A percentile compares a stretch with the other conserved stretches of the same genome.
phyloP scores from a whole-genome alignment of 129 eudicot genomes.

The Artemisia annua region DNA sequence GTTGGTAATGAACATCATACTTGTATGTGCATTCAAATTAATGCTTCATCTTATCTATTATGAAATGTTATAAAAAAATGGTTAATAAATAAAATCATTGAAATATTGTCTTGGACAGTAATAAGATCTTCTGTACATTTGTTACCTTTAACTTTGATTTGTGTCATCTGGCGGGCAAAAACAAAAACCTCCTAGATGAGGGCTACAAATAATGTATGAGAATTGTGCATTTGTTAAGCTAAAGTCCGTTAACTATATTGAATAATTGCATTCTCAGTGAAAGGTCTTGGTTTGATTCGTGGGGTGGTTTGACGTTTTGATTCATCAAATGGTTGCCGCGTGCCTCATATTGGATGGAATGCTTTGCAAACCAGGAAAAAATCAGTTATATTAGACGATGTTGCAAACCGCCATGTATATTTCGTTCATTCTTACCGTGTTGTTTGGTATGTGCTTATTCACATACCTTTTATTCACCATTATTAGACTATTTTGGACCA shows the following conservation, averaged over 20 bases:
- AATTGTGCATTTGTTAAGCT: neutral
- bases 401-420: conserved; percentile 80
- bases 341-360: conserved; percentile 99
- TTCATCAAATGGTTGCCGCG: conserved; percentile 70
- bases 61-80: neutral
- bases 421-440: conserved; percentile 98
- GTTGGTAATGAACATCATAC: neutral
- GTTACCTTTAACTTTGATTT: neutral
- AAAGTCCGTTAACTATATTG: conserved; percentile 15
- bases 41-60: neutral
- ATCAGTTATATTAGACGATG: conserved; percentile 69
- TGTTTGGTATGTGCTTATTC: conserved; percentile 68
- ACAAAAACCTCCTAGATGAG: neutral
- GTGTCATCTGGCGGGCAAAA: neutral
- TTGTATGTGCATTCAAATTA: neutral
- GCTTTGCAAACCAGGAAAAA: conserved; percentile 62
- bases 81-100: neutral
- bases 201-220: neutral
- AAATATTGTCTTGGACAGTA: neutral
- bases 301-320: conserved; percentile 97
- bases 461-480: no score
- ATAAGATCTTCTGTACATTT: neutral
- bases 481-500: no score
- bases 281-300: conserved; percentile 95
- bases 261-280: conserved; percentile 46